phyloP scores from a whole-genome alignment of 2,329 filamentous ascomycete genomes.

The Colletotrichum echinochloae region DNA sequence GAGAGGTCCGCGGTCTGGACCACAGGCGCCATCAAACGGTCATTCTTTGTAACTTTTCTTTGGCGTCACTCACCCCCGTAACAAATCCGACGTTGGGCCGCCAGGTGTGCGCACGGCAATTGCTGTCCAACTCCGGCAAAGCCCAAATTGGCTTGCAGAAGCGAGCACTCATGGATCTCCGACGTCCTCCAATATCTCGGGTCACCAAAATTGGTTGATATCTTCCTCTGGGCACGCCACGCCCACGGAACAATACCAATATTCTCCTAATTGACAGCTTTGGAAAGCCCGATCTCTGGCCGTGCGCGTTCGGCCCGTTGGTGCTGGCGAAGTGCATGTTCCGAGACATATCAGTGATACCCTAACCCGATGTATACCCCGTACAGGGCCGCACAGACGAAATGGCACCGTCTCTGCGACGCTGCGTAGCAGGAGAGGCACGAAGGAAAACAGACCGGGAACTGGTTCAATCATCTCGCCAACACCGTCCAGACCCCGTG shows the following conservation, averaged over 20 bases:
- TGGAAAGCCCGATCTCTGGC: slow-evolving; percentile 1
- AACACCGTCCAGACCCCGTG: neutral
- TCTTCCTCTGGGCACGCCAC: neutral
- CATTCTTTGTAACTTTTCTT: neutral
- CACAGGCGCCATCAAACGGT: neutral
- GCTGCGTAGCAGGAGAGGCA: neutral
- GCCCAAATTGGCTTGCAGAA: slow-evolving; percentile 4
- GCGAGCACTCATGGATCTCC: slow-evolving; percentile 21
- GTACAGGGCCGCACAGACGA: slow-evolving; percentile 1
- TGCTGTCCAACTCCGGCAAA: neutral
- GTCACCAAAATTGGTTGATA: neutral
- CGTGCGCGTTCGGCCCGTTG: slow-evolving; percentile 7
- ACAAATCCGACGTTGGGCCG: neutral
- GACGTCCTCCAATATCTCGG: slow-evolving; percentile 5
- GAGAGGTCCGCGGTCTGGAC: neutral
- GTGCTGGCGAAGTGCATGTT: neutral
- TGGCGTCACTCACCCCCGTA: neutral
- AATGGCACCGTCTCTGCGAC: neutral
- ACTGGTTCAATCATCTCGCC: neutral
- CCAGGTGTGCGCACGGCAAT: neutral
- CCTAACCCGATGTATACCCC: neutral
- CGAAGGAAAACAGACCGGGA: too few relatives aligned
- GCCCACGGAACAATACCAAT: neutral
- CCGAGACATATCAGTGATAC: neutral
- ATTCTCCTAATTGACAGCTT: neutral